Evolutionary conservation across 1,139 yeast species (phyloP), one percentile per base, ranked within the genome.

Genomic region (Saccharomyces hybrid): DNA sequence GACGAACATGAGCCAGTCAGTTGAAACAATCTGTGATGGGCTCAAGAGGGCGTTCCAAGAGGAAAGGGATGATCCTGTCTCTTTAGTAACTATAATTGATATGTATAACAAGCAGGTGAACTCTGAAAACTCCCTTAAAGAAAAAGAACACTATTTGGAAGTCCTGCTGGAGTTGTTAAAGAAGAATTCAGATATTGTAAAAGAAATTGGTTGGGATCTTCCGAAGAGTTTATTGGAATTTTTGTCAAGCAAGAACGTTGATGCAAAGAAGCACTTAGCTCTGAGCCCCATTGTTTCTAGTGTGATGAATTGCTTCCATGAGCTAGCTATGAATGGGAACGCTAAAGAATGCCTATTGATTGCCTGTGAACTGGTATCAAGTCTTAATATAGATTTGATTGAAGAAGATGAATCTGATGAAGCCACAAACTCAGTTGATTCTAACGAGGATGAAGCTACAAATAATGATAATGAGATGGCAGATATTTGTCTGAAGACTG

Each of bases 151-250:
- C 51, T 61, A 81, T 16, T 64, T 84, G 53, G 66, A 65, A 1
- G 67, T 72, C 13, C 65, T 88, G 27, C 66, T 74, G 48, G 72
- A 67, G 0, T 71, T 80, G 0, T 68, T 88, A 31, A 59, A 65
- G 1, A 66, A 66, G 0, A 71, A 83, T 63, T 68, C 75, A 27
- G 75, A 76, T 14, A 69, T 88, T 41, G 74, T 83, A 0, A 74
- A 78, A 56, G 88, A 86, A 61, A 80, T 88, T 56, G 96, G 95
- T 1, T 90, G 97, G 97, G 97, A 90, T 68, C 67, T 90, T 23
- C 97, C 96, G 0, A 78, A 75, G 32, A 65, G 87, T 48, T 63
- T 90, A 20, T 65, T 88, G 47, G 69, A 71, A 3, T 82, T 74
- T 48, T 48, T 63, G 23, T 54, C 52, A 20, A 25, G 49, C 11